Evolutionary conservation across 345 rosid species (phyloP), one percentile per base, ranked within the genome.

Genomic region (Cardiospermum halicacabum): DNA sequence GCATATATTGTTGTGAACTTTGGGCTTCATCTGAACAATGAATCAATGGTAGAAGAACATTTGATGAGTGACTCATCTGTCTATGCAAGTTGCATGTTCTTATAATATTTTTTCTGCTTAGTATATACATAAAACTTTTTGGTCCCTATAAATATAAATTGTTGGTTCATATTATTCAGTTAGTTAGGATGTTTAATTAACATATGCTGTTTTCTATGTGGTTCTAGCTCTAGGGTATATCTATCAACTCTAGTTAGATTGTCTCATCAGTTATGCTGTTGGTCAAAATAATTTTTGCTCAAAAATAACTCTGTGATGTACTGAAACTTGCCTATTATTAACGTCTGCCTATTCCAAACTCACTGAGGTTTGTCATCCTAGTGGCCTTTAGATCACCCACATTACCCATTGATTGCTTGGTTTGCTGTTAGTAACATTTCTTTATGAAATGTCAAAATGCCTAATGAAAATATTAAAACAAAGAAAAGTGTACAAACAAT

Each of bases 41-140:
- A 86, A 71, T 72, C 84, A 74, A 82, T 86, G 85, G 87, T 87
- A 32, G 92, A 86, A 78, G 92, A 84, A 66, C 85, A 84, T 69
- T 70, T 86, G 68, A 82, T 84, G 89, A 82, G 92, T 19, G 89
- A 86, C 62, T 84, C 92, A 21, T 60, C 75, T 70, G 64, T 86
- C 70, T 84, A 82, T 85, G 92, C 72, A 78, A 77, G 82, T 74
- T 22, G 12, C 34, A 56, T 16, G 47, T 53, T 5, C 69, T 42
- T 47, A 2, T 47, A 16, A 24, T 40, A 26, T 37, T 40, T 31
- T 62, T 37, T 64, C 26, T 3, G 28, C 13, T 8, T 19, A 11
- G 5, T 34, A 4, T n/a, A n/a, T n/a, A n/a, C n/a, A n/a, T n/a
- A n/a, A n/a, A n/a, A n/a, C n/a, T n/a, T n/a, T n/a, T n/a, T n/a